Base-by-base conservation (phyloP, 2,329 filamentous ascomycete genomes). In the Dryadomyces sulphureus region DNA sequence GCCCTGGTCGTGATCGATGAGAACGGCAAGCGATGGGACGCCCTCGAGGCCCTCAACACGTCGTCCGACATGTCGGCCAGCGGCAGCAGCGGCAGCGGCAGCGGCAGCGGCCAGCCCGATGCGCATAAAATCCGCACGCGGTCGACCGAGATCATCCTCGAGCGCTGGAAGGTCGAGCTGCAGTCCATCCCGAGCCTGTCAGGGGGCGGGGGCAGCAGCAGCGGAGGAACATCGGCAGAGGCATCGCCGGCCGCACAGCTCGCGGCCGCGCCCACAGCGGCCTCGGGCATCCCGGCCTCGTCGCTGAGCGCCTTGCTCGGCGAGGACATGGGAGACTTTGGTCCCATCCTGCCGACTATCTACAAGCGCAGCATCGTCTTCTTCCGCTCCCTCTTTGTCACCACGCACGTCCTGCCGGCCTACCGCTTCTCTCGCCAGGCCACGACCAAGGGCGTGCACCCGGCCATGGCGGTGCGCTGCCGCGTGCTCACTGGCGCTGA, bases 291-390 rank as follows among this genome's bases (percentile, higher is more conserved):
- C 36, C 25, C 21, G 16, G 36, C 41, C 38, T 32, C 19, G 20
- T n/a, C 38, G 22, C 56, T 36, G 12, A 20, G 16, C 16, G 12
- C 20, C 24, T 17, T 36, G 22, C 56, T 36, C 5, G 30, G 16
- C 9, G 12, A 22, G 5, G 38, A 61, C 27, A 55, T 60, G 16
- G 69, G 75, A 41, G 76, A 75, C 58, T 85, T 80, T 59, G 75
- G 73, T 7, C 68, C 68, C 11, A 69, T 67, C 27, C 67, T 96
- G 44, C 88, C 92, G 14, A 90, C 86, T 45, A 80, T 94, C 48
- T 98, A 98, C 72, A 98, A 98, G 66, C 92, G 94, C 65, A 87
- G 85, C 55, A 94, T 98, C 52, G 84, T 96, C 54, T 79, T 95
- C 55, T 95, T 96, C 64, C 77, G 92, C 49, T 88, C 88, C 2